These are phyloP conservation scores for Penicillium hesseltinei DNA, from an alignment of 2,329 filamentous ascomycete genomes.

Conservation along the genomic window DNA sequence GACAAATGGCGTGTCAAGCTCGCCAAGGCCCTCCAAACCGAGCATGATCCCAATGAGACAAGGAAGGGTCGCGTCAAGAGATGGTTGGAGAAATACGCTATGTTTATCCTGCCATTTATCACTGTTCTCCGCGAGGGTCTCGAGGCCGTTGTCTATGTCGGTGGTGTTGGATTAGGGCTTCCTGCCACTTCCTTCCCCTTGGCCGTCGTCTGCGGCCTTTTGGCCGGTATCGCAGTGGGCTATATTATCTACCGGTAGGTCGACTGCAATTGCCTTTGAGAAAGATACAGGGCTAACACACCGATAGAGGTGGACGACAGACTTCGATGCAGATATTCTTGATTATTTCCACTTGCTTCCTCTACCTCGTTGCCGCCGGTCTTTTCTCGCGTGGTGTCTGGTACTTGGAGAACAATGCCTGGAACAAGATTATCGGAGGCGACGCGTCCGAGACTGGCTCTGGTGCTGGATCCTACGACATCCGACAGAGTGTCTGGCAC, in stretches of 20 bases:
- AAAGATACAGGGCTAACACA: not conserved
- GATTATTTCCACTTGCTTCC: slow-evolving; percentile 75
- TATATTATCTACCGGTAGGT: slow-evolving; percentile 75
- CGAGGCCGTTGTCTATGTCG: slow-evolving; percentile 82
- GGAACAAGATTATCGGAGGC: slow-evolving; percentile 27
- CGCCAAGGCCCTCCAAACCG: slow-evolving; percentile 58
- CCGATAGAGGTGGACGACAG: slow-evolving; percentile 57
- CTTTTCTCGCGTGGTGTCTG: slow-evolving; percentile 76
- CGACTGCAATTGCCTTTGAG: not conserved
- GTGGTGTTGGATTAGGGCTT: slow-evolving; percentile 74
- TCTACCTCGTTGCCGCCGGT: slow-evolving; percentile 81
- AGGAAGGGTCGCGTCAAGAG: slow-evolving; percentile 54
- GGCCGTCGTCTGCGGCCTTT: slow-evolving; percentile 69
- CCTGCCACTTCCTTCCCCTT: slow-evolving; percentile 76
- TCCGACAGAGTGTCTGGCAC: slow-evolving; percentile 75
- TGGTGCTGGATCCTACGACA: slow-evolving; percentile 76
- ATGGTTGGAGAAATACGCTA: slow-evolving; percentile 73
- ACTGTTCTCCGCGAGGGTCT: slow-evolving; percentile 84
- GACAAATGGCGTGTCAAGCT: slow-evolving; percentile 84
- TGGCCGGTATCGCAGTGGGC: slow-evolving; percentile 65
- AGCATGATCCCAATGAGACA: slow-evolving; percentile 40
- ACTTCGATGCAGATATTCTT: slow-evolving; percentile 72
- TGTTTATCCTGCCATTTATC: slow-evolving; percentile 83
- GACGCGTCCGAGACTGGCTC: slow-evolving; percentile 61
- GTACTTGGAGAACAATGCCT: slow-evolving; percentile 68